A percentile compares a stretch with the other conserved stretches of the same genome.
phyloP scores from a whole-genome alignment of 805 yeast genomes.

The Metschnikowia santaceciliae region DNA sequence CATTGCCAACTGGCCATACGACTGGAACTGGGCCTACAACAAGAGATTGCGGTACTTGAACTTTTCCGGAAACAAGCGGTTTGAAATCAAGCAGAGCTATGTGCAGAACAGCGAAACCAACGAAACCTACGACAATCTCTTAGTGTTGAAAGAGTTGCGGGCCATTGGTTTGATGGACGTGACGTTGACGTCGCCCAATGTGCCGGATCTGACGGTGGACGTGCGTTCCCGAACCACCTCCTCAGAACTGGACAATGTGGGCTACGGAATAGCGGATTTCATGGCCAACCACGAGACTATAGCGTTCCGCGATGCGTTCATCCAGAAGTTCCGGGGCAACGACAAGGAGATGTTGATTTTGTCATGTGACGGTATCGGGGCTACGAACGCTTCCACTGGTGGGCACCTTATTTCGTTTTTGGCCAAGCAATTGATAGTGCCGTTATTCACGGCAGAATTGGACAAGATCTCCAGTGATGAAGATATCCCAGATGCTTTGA shows the following conservation, averaged over 20 bases:
- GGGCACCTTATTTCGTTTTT: constrained; percentile 68
- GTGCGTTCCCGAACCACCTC: constrained; percentile 89
- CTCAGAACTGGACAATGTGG: constrained; percentile 66
- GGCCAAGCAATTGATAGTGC: constrained; percentile 68
- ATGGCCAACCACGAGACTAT: constrained; percentile 65
- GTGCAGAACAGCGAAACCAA: constrained; percentile 51
- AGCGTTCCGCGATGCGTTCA: constrained; percentile 77
- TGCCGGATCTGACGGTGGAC: constrained; percentile 83
- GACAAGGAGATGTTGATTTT: constrained; percentile 73
- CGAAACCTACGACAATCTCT: constrained; percentile 65
- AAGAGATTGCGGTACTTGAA: constrained; percentile 71
- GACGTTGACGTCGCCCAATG: constrained; percentile 79
- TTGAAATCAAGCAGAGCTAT: constrained; percentile 74
- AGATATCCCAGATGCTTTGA: constrained; percentile 66
- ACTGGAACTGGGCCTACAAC: constrained; percentile 97
- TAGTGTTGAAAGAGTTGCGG: constrained; percentile 59
- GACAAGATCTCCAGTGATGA: constrained; percentile 39
- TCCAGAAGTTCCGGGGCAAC: constrained; percentile 82
- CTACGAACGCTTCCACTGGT: not conserved
- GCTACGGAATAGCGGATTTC: constrained; percentile 89
- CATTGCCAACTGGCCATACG: constrained; percentile 90
- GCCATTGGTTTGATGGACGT: constrained; percentile 92
- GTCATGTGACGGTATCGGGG: constrained; percentile 26
- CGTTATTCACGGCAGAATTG: constrained; percentile 65
- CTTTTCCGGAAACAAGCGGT: constrained; percentile 86